Evolutionary conservation across 177 flowering plant species (phyloP).

Genomic region (Vitis hybrid): DNA sequence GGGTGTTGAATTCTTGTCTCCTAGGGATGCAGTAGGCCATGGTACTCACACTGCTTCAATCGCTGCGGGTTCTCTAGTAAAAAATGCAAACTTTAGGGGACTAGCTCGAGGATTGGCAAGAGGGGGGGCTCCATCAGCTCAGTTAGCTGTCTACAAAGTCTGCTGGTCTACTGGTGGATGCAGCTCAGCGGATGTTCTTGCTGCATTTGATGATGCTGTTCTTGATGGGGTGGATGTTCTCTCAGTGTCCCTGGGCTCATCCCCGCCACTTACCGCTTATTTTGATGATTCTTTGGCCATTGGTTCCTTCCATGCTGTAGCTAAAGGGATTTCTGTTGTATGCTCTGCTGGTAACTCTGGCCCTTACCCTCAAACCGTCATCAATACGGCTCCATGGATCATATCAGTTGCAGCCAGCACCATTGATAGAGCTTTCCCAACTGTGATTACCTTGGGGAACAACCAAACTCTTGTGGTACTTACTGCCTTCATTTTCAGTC

Average conservation of each 20-base stretch:
- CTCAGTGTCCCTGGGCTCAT: slow-evolving; percentile 51
- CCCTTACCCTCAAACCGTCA: slow-evolving; percentile 43
- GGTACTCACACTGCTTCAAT: slow-evolving; percentile 60
- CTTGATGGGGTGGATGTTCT: slow-evolving; percentile 57
- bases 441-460: slow-evolving; percentile 43
- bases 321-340: slow-evolving; percentile 51
- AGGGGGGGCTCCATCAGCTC: slow-evolving; percentile 52
- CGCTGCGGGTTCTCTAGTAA: slow-evolving; percentile 41
- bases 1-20: slow-evolving; percentile 37
- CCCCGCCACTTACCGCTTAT: slow-evolving; percentile 37
- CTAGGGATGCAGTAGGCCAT: slow-evolving; percentile 53
- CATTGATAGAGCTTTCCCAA: slow-evolving; percentile 55
- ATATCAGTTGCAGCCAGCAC: slow-evolving; percentile 65
- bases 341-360: slow-evolving; percentile 62
- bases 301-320: slow-evolving; percentile 64
- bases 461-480: slow-evolving; percentile 45
- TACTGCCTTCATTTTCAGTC: background rate
- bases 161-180: slow-evolving; percentile 54
- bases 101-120: slow-evolving; percentile 49
- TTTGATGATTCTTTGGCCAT: slow-evolving; percentile 45
- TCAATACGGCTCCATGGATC: slow-evolving; percentile 61
- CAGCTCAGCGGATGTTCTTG: slow-evolving; percentile 49
- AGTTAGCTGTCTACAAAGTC: slow-evolving; percentile 52
- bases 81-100: slow-evolving; percentile 40
- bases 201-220: slow-evolving; percentile 64